Evolutionary conservation across 345 rosid species (phyloP), one percentile per base, ranked within the genome.

Genomic region (Cardamine chenopodiifolia): DNA sequence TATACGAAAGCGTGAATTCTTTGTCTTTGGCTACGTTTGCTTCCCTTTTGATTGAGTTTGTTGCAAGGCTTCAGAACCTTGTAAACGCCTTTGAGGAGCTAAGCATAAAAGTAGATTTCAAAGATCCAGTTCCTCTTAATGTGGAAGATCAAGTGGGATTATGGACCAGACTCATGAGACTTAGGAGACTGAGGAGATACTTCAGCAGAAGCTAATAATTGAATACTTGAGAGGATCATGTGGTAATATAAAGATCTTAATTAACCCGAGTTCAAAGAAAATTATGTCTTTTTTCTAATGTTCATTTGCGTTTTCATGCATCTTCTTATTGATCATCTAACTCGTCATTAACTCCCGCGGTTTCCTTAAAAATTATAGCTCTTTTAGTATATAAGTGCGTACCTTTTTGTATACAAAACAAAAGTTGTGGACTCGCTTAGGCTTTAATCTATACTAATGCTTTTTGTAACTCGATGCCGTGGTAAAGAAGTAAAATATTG

Each of bases 31-130:
- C 96, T 15, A 92, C 98, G 12, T 88, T 90, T 69, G 72, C 92
- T 15, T 90, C 94, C 4, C 86, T 92, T 71, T 68, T 90, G 70
- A 87, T 92, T 50, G 96, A 92, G 82, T 92, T 92, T 71, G 96
- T 86, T 14, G 97, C 97, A 1, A 88, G 97, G 87, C 87, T 90
- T 8, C 90, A 88, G 68, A 90, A 90, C 25, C 79, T 92, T 28
- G 89, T 84, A 28, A 86, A 81, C 3, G 87, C 83, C 15, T 90
- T 86, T 66, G 57, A 87, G 78, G 90, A 88, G 74, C 90, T 92
- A 7, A 79, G 92, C 60, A 86, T 82, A 75, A 85, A 75, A 66
- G 97, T 92, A 28, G 79, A 79, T 22, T 92, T 92, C 61, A 79
- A 79, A 79, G 88, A 82, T 20, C 82, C 74, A 1, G 58, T 49